Evolutionary conservation across 176 grass and related monocot species (phyloP), one percentile per base, ranked within the genome.

Genomic region (Lolium multiflorum): DNA sequence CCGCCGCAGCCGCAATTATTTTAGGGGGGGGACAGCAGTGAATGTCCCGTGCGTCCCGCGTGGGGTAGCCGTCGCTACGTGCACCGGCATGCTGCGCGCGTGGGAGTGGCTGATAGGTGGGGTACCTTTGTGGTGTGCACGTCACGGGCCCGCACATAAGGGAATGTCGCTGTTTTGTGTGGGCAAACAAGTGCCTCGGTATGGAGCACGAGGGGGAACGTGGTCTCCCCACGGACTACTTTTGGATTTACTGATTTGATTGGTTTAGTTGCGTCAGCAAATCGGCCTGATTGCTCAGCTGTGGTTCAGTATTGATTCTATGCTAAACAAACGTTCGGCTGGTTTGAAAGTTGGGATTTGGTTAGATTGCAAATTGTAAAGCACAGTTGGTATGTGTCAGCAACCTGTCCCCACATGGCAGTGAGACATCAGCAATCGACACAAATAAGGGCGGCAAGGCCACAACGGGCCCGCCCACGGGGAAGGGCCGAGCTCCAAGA

Each of bases 141-240:
- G 4, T 39, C 2, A 13, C 3, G 78, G 56, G 3, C 71, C 88
- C 78, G 0, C 20, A 4, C 0, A 82, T 81, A 69, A 76, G 69
- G 2, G 69, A 54, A 7, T 14, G 61, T 44, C 28, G 9, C 47
- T 20, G 72, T 76, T 69, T 0, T 0, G 31, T 17, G 10, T 0
- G 0, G 20, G 5, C 20, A 63, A 39, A 2, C 2, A 50, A 5
- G 18, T 0, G 12, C 8, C 1, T 65, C 17, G 16, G 55, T 6
- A 11, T 26, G 70, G 16, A 81, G 60, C 88, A 90, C 83, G 84
- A 87, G 84, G 73, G 64, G 63, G 54, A 24, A 37, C 64, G 44
- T 82, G 88, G 78, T 56, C 38, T 62, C 43, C 35, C n/a, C 7
- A 1, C 4, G 2, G 61, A 78, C 2, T 77, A 31, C 59, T 84